phyloP scores from a whole-genome alignment of 1,284 basidiomycete genomes.

The Entoloma clypeatum region DNA sequence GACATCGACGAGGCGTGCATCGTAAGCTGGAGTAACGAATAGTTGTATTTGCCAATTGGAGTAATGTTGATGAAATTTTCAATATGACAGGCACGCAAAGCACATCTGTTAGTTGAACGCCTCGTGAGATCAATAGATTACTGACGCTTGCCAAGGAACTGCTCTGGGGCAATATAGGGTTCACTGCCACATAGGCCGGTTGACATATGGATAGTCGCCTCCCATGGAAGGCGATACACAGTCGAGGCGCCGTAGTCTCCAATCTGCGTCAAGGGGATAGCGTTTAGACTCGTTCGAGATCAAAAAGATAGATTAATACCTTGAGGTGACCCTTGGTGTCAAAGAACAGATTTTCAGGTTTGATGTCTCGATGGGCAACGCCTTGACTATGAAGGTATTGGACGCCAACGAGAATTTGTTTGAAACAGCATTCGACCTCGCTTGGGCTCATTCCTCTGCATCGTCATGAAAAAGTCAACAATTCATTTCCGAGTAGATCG shows the following conservation, averaged over 20 bases:
- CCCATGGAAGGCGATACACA: conserved; percentile 98
- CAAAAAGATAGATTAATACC: conserved; percentile 40
- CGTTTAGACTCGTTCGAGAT: conserved; percentile 13
- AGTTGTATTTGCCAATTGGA: conserved; percentile 12
- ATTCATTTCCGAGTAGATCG: conserved; percentile 13
- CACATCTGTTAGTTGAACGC: conserved; percentile 30
- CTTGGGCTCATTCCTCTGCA: conserved; percentile 77
- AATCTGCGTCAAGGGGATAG: conserved; percentile 51
- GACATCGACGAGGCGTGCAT: conserved; percentile 94
- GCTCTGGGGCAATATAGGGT: conserved; percentile 98
- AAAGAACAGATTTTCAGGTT: conserved; percentile 96
- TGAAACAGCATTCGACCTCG: conserved; percentile 98
- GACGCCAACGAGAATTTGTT: conserved; percentile 90
- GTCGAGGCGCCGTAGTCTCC: conserved; percentile 99
- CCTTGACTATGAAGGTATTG: conserved; percentile 92
- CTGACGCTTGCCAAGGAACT: conserved; percentile 95
- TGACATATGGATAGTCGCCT: conserved; percentile 93
- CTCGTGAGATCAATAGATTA: conserved; percentile 22
- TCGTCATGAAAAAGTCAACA: conserved; percentile 7
- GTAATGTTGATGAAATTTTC: conserved; percentile 13
- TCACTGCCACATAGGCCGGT: conserved; percentile 97
- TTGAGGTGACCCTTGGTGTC: conserved; percentile 93
- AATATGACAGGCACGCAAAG: conserved; percentile 25
- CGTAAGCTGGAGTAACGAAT: conserved; percentile 68
- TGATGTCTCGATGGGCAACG: conserved; percentile 97